Evolutionary conservation across 176 grass and related monocot species (phyloP).

Genomic region (Raddia guianensis): DNA sequence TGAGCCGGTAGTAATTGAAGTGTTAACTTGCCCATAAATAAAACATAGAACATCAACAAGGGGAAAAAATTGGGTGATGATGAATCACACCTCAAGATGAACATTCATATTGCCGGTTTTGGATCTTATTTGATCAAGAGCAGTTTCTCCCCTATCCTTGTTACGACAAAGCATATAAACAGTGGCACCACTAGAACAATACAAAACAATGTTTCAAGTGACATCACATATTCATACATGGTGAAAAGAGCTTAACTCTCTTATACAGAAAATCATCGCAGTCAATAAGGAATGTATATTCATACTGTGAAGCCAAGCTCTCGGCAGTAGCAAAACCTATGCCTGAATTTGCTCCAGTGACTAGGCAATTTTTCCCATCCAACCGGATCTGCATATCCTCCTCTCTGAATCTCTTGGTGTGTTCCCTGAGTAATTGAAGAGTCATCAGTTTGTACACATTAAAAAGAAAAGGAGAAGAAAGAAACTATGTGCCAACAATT

Average conservation of each 20-base stretch:
- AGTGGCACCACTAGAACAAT: slow-evolving; percentile 75
- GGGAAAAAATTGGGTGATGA: neutral
- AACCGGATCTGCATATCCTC: slow-evolving; percentile 77
- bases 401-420: slow-evolving; percentile 87
- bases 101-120: slow-evolving; percentile 78
- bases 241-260: neutral
- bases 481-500: neutral
- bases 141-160: slow-evolving; percentile 83
- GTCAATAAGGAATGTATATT: slow-evolving; percentile 22
- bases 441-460: neutral
- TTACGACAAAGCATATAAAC: slow-evolving; percentile 96
- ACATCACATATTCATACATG: neutral
- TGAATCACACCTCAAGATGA: slow-evolving; percentile 70
- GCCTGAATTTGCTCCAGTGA: slow-evolving; percentile 94
- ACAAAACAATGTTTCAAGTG: slow-evolving; percentile 13
- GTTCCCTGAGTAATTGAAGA: slow-evolving; percentile 54
- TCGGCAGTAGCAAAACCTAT: slow-evolving; percentile 82
- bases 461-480: neutral
- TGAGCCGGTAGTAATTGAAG: neutral
- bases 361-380: slow-evolving; percentile 87
- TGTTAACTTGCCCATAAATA: neutral
- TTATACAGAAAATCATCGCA: neutral
- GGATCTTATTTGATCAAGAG: slow-evolving; percentile 71
- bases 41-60: neutral
- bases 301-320: slow-evolving; percentile 84